Percentiles rank a stretch among this genome's conserved stretches.
Conservation (phyloP, 2,329 filamentous ascomycete genomes). For the Diaporthe citri region DNA sequence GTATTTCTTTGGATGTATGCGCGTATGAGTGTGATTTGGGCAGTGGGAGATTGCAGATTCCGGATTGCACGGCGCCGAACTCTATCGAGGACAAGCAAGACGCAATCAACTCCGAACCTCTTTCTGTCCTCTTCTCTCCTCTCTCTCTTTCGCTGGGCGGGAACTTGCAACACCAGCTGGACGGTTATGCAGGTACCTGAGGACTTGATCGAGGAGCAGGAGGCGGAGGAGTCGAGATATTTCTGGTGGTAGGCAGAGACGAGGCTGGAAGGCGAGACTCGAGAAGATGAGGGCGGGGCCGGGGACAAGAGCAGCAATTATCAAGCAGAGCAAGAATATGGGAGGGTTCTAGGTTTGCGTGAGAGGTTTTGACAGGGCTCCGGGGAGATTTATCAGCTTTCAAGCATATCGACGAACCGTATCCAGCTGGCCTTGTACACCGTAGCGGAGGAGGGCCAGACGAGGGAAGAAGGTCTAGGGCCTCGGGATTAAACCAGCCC, state of each 20-base stretch:
- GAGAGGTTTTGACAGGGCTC: conserved; percentile 18
- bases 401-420: conserved; percentile 23
- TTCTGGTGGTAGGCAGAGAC: background rate
- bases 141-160: background rate
- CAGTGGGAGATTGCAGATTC: conserved; percentile 1
- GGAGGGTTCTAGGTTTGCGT: conserved; percentile 12
- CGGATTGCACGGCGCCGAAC: conserved; percentile 4
- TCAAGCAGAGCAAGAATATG: conserved; percentile 8
- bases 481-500: conserved; percentile 9
- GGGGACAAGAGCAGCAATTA: conserved; percentile 7
- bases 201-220: background rate
- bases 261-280: conserved; percentile 17
- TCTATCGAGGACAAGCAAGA: conserved; percentile 16
- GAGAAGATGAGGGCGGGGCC: background rate
- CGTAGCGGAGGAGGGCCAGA: conserved; percentile 20
- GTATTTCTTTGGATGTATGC: background rate
- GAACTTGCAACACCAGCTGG: background rate
- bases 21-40: background rate
- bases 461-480: conserved; percentile 20
- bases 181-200: background rate
- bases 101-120: background rate
- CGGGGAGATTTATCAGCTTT: conserved; percentile 35
- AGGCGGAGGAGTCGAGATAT: background rate
- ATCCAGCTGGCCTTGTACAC: conserved; percentile 25
- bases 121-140: background rate